Evolutionary conservation across 257 asterid species (phyloP).

Genomic region (Fraxinus americana): DNA sequence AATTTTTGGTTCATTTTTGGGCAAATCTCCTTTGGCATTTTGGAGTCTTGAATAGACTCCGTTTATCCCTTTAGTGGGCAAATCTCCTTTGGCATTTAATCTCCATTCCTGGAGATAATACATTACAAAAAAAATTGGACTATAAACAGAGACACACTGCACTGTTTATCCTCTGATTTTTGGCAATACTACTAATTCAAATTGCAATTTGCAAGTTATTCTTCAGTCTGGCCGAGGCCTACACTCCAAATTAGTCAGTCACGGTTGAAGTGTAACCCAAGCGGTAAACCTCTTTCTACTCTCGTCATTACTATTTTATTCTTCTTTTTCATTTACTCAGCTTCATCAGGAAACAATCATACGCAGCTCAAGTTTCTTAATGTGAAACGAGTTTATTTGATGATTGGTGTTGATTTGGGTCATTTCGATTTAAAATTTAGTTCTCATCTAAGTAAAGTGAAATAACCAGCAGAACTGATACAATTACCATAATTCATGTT

Average conservation of each 20-base stretch:
- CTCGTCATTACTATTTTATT: not conserved
- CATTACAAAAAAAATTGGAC: constrained; percentile 9
- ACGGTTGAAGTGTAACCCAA: constrained; percentile 23
- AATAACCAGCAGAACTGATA: not conserved
- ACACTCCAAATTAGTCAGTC: constrained; percentile 19
- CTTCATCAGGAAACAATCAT: not conserved
- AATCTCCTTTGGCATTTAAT: constrained; percentile 28
- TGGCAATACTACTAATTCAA: constrained; percentile 15
- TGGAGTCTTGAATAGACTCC: constrained; percentile 48
- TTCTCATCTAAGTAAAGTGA: not conserved
- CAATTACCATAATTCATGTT: not conserved
- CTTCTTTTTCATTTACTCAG: not conserved
- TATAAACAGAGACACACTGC: not conserved
- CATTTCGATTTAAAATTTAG: not conserved
- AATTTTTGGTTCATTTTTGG: constrained; percentile 34
- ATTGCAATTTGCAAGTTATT: constrained; percentile 22
- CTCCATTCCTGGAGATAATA: constrained; percentile 67
- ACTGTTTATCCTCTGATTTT: not conserved
- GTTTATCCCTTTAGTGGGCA: constrained; percentile 21
- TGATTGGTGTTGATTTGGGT: constrained; percentile 10
- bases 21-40: constrained; percentile 82
- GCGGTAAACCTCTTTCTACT: constrained; percentile 36
- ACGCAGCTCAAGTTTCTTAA: not conserved
- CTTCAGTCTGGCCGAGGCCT: constrained; percentile 18
- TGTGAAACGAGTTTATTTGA: not conserved